Percentiles rank a stretch among this genome's conserved stretches.
Conservation (phyloP, 306 rosid genomes). For the Prosopis cineraria region DNA sequence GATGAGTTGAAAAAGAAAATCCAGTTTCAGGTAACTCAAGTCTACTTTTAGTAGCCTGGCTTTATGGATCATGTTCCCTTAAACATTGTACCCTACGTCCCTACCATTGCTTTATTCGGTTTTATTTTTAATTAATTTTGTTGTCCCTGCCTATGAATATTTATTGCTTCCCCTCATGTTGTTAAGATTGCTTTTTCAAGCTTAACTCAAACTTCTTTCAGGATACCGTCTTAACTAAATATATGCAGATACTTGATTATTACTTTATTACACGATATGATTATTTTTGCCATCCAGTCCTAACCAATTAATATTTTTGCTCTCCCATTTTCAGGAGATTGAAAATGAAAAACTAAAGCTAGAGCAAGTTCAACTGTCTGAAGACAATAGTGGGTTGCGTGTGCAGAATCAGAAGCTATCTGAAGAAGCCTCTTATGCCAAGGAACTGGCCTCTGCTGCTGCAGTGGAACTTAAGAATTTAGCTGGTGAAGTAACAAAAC, state of each 20-base stretch:
- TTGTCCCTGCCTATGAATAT: slow-evolving; percentile 16
- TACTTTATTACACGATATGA: not conserved
- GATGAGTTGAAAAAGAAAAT: slow-evolving; percentile 83
- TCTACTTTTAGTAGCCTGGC: not conserved
- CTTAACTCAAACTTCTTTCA: not conserved
- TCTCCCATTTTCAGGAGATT: slow-evolving; percentile 62
- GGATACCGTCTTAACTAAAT: slow-evolving; percentile 3
- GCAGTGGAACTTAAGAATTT: slow-evolving; percentile 96
- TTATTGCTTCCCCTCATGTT: slow-evolving; percentile 12
- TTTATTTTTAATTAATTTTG: slow-evolving; percentile 15
- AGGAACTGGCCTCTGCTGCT: slow-evolving; percentile 98
- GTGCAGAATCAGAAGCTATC: slow-evolving; percentile 96
- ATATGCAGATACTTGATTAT: not conserved
- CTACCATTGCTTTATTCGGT: slow-evolving; percentile 9
- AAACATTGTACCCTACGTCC: slow-evolving; percentile 4
- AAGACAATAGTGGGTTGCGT: slow-evolving; percentile 88
- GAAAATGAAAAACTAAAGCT: slow-evolving; percentile 87
- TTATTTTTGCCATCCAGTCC: slow-evolving; percentile 19
- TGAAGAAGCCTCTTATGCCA: slow-evolving; percentile 96
- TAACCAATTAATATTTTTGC: slow-evolving; percentile 16
- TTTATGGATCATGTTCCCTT: slow-evolving; percentile 21
- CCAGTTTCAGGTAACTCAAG: slow-evolving; percentile 72
- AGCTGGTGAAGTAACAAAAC: slow-evolving; percentile 94
- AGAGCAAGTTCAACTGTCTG: slow-evolving; percentile 83
- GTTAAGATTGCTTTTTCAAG: slow-evolving; percentile 13